Evolutionary conservation across 768 basidiomycete genomes (phyloP).

Genomic region (Pleurotus salmoneostramineus): DNA sequence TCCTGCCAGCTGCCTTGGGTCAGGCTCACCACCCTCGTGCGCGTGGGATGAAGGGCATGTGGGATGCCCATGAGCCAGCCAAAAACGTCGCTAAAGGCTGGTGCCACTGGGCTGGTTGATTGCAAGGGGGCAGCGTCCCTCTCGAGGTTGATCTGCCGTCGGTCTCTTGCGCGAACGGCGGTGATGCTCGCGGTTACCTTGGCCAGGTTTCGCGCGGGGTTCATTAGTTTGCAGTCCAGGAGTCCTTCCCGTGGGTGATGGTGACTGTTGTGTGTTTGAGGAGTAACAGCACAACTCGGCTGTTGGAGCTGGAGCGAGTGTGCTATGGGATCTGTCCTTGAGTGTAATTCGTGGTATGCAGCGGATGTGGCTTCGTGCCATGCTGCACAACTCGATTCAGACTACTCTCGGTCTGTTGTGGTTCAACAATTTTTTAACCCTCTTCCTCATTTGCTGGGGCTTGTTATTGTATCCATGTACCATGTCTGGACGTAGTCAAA

Average conservation of each 20-base stretch:
- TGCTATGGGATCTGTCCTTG: neutral
- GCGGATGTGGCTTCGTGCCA: neutral
- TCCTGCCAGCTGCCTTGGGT: neutral
- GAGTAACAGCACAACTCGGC: neutral
- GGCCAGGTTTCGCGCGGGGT: neutral
- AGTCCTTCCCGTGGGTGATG: neutral
- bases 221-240: neutral
- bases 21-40: neutral
- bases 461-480: neutral
- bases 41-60: neutral
- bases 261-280: neutral
- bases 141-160: neutral
- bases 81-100: neutral
- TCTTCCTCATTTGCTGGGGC: neutral
- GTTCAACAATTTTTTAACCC: neutral
- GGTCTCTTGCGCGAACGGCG: neutral
- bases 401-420: neutral
- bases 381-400: neutral
- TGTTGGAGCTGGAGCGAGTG: too few relatives aligned
- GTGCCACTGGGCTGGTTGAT: too few relatives aligned
- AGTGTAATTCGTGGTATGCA: neutral
- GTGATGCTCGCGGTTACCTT: neutral
- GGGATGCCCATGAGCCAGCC: neutral
- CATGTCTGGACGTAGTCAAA: too few relatives aligned
- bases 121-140: too few relatives aligned